phyloP scores from a whole-genome alignment of 805 yeast species.

The Ogataea corticis region DNA sequence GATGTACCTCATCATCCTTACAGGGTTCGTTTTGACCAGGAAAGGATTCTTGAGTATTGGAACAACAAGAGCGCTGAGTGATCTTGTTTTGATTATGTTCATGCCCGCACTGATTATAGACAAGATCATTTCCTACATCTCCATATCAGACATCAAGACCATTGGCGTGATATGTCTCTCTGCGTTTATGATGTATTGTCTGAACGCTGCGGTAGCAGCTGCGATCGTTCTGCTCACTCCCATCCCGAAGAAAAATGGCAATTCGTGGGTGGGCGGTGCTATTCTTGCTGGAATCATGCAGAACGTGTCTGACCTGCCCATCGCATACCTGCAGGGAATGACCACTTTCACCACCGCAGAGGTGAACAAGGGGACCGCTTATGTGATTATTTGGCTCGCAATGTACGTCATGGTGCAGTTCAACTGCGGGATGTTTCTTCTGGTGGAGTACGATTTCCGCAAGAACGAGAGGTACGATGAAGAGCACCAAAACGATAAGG shows the following conservation, averaged over 20 bases:
- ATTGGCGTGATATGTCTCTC: conserved; percentile 63
- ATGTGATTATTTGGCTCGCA: conserved; percentile 57
- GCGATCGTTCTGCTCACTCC: conserved; percentile 36
- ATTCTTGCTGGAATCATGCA: conserved; percentile 71
- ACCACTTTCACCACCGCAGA: conserved; percentile 39
- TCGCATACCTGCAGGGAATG: conserved; percentile 71
- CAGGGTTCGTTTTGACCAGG: conserved; percentile 65
- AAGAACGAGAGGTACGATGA: conserved; percentile 23
- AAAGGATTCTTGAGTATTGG: conserved; percentile 60
- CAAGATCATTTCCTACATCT: conserved; percentile 60
- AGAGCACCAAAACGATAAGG: background rate
- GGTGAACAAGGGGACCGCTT: conserved; percentile 45
- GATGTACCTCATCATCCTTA: conserved; percentile 66
- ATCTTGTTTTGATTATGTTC: conserved; percentile 58
- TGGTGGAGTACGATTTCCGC: conserved; percentile 53
- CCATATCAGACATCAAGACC: conserved; percentile 63
- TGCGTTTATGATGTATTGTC: conserved; percentile 49
- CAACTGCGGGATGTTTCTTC: conserved; percentile 50
- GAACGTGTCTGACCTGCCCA: conserved; percentile 75
- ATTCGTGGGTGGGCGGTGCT: conserved; percentile 71
- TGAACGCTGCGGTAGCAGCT: conserved; percentile 51
- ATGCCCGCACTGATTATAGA: conserved; percentile 69
- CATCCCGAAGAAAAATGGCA: conserved; percentile 46
- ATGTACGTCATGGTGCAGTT: conserved; percentile 53
- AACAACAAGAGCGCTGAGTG: conserved; percentile 63